A percentile compares a stretch with the other conserved stretches of the same genome.
phyloP scores from a whole-genome alignment of 2,329 filamentous ascomycete genomes.

The Epichloe festucae region DNA sequence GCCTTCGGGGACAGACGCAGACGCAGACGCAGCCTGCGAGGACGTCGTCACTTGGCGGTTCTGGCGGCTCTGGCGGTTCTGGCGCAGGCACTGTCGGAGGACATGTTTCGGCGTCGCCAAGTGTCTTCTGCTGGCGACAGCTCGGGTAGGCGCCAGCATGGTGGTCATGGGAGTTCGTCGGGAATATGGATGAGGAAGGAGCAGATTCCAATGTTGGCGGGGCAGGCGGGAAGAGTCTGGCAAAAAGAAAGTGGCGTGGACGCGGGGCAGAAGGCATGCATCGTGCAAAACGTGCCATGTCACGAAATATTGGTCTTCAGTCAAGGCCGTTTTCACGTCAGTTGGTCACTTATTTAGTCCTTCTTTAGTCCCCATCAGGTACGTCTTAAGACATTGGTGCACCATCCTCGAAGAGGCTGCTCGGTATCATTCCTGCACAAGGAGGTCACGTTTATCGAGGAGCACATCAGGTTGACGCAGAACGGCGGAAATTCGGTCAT shows the following conservation, averaged over 20 bases:
- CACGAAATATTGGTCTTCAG: background rate
- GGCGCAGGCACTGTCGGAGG: background rate
- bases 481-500: no score
- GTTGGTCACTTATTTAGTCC: no score
- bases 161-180: background rate
- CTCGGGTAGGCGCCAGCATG: background rate
- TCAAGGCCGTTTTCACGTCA: background rate
- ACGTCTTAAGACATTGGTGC: no score
- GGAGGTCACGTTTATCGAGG: no score
- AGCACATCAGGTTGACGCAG: no score
- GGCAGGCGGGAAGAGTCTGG: background rate
- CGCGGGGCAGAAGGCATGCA: background rate
- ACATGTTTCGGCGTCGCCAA: background rate
- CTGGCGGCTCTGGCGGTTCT: background rate
- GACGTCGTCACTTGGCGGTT: background rate
- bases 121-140: background rate
- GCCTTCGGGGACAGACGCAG: conserved; percentile 3
- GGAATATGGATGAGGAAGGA: background rate
- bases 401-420: no score
- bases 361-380: no score
- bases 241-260: background rate
- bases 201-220: no score
- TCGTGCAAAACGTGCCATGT: background rate
- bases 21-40: background rate
- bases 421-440: no score